phyloP scores from a whole-genome alignment of 768 basidiomycete species.

The Gloeopeniophorella convolvens region DNA sequence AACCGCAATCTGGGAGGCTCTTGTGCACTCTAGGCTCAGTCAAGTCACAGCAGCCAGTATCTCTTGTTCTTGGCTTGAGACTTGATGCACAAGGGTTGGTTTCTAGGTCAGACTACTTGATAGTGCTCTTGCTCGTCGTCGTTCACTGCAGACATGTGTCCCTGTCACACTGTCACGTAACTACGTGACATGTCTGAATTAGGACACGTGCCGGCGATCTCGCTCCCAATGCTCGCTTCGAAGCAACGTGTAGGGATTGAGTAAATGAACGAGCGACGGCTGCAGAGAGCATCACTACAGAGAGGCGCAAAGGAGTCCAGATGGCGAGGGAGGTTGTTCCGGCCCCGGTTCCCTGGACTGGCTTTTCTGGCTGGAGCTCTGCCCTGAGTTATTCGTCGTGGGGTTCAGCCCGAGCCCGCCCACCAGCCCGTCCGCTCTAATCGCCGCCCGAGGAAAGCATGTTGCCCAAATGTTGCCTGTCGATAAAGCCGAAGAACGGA shows the following conservation, averaged over 20 bases:
- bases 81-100: conserved; percentile 11
- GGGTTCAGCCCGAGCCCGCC: no score
- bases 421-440: no score
- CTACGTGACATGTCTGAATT: conserved; percentile 13
- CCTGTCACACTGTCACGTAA: conserved; percentile 18
- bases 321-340: no score
- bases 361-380: no score
- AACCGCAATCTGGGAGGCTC: conserved; percentile 5
- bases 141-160: conserved; percentile 13
- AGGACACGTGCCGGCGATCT: conserved; percentile 9
- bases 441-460: no score
- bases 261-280: conserved; percentile 7
- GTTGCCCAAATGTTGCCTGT: no score
- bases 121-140: conserved; percentile 14
- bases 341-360: no score
- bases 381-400: no score
- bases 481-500: neutral
- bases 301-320: neutral
- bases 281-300: neutral
- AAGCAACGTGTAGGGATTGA: neutral
- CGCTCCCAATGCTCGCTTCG: neutral
- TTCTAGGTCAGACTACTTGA: conserved; percentile 14
- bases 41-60: conserved; percentile 13
- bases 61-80: conserved; percentile 3
- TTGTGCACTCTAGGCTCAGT: conserved; percentile 13